These are phyloP conservation scores for Penicillium sp. DNA, from an alignment of 2,329 filamentous ascomycete genomes.

Conservation along the genomic window DNA sequence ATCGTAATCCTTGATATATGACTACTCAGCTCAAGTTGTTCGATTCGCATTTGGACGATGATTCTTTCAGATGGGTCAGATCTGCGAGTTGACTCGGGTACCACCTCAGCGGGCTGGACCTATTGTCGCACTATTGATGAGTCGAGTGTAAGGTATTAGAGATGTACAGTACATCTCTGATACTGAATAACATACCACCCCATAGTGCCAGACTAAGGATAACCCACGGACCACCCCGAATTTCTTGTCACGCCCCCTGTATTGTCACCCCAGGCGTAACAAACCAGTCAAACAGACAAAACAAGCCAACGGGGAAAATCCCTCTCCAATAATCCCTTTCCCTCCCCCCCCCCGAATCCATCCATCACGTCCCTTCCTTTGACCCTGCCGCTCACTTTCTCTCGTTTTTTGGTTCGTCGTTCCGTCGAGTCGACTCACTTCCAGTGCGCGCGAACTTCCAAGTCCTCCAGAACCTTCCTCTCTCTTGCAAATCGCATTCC, in stretches of 20 bases:
- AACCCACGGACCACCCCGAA: not conserved
- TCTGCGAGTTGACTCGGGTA: slow-evolving; percentile 8
- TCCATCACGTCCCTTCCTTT: slow-evolving; percentile 26
- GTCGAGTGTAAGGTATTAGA: not conserved
- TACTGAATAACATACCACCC: not conserved
- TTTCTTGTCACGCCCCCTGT: not conserved
- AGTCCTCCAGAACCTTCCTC: not conserved
- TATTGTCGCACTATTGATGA: slow-evolving; percentile 18
- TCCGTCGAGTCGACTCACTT: slow-evolving; percentile 18
- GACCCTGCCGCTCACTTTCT: slow-evolving; percentile 17
- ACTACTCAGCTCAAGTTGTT: not conserved
- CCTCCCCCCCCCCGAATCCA: slow-evolving; percentile 25
- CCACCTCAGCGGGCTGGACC: slow-evolving; percentile 6
- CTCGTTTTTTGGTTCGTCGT: slow-evolving; percentile 23
- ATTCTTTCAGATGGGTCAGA: slow-evolving; percentile 11
- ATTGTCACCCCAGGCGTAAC: not conserved
- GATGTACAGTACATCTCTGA: not conserved
- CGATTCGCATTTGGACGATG: slow-evolving; percentile 1
- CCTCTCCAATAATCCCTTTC: slow-evolving; percentile 27
- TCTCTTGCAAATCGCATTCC: slow-evolving; percentile 9
- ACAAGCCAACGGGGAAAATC: slow-evolving; percentile 25
- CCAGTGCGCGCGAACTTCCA: slow-evolving; percentile 8
- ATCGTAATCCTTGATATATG: not conserved
- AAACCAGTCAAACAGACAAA: slow-evolving; percentile 14
- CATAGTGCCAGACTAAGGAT: not conserved